Conservation (phyloP, 192 early-diverging fungal species). For the Backusella macrospora region DNA sequence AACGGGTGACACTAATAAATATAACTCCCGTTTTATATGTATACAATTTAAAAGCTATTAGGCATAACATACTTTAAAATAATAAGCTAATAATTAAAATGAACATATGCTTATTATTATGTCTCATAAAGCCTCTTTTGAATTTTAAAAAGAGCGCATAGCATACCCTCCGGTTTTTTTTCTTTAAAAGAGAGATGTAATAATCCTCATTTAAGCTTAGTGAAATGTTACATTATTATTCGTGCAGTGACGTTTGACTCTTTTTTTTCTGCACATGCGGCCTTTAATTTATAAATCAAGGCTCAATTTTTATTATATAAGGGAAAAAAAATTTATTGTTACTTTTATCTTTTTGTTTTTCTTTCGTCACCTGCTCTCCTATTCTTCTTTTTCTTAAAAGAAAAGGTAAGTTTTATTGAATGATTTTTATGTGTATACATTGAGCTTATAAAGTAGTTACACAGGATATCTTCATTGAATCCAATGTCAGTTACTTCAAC, state of each 20-base stretch:
- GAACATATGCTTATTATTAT: neutral
- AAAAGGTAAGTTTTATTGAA: neutral
- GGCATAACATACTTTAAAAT: neutral
- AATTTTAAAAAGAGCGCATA: neutral
- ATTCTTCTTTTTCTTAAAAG: neutral
- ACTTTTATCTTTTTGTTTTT: neutral
- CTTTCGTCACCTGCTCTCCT: neutral
- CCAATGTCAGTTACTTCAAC: neutral
- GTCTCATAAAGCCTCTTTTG: neutral
- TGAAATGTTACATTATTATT: constrained; percentile 8
- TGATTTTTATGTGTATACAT: neutral
- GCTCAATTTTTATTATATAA: neutral
- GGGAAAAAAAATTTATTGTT: neutral
- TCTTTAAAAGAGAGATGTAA: neutral
- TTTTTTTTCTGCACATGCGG: constrained; percentile 12
- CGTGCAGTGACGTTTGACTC: neutral
- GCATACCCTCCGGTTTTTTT: neutral
- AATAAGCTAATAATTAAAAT: neutral
- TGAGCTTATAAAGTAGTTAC: neutral
- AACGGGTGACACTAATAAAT: neutral
- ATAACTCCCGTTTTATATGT: neutral
- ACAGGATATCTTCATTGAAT: neutral
- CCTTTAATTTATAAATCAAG: constrained; percentile 13
- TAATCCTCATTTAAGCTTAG: neutral
- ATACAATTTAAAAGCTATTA: neutral